Evolutionary conservation across 2,329 filamentous ascomycete genomes (phyloP).

Genomic region (Diaporthe vexans): DNA sequence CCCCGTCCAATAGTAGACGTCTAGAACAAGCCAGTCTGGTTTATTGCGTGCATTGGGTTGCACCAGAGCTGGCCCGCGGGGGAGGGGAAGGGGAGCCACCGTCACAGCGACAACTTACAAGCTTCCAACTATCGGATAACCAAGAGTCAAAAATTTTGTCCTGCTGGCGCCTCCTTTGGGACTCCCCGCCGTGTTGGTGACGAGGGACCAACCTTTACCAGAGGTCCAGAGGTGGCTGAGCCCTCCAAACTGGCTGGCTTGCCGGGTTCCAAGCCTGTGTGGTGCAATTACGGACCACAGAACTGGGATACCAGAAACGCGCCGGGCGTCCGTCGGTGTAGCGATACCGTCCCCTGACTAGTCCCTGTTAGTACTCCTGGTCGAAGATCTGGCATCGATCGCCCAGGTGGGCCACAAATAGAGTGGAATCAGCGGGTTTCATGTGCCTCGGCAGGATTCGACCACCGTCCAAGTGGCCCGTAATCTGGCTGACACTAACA

Average conservation of each 20-base stretch:
- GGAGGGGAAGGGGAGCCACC: too few relatives aligned
- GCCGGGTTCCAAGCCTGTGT: background rate
- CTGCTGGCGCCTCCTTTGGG: background rate
- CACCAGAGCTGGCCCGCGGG: background rate
- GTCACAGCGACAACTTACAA: background rate
- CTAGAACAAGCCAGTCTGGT: background rate
- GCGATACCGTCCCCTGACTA: constrained; percentile 24
- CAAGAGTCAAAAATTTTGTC: too few relatives aligned
- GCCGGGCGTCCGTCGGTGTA: background rate
- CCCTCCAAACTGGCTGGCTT: background rate
- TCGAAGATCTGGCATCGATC: constrained; percentile 24
- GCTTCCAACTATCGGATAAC: background rate
- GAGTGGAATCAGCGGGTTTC: constrained; percentile 20
- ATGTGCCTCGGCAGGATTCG: constrained; percentile 29
- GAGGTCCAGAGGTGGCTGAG: background rate
- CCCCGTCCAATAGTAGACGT: background rate
- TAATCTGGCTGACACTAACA: constrained; percentile 33
- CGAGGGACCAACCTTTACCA: background rate
- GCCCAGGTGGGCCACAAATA: constrained; percentile 20
- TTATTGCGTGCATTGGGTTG: background rate
- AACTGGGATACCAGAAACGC: background rate
- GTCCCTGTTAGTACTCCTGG: constrained; percentile 19
- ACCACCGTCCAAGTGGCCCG: background rate
- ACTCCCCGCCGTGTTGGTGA: background rate
- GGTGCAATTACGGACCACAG: background rate